phyloP scores from a whole-genome alignment of 257 asterid species.

The Nicotiana otophora region DNA sequence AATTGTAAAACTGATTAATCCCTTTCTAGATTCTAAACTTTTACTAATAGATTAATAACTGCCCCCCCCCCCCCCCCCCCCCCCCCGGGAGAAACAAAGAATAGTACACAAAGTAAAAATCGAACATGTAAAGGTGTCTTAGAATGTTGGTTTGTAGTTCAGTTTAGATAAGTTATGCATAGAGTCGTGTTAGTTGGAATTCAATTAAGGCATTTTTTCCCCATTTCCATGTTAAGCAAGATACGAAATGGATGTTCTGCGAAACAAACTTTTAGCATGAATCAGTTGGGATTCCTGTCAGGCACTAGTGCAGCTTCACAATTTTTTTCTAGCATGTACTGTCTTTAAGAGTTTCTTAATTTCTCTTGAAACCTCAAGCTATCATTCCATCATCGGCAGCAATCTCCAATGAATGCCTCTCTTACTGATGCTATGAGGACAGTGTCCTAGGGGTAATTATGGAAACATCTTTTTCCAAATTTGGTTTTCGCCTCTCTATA shows the following conservation, averaged over 20 bases:
- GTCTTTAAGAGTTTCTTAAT: no score
- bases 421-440: neutral
- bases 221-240: no score
- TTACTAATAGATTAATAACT: neutral
- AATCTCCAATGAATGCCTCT: neutral
- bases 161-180: neutral
- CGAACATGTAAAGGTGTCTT: neutral
- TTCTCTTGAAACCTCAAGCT: neutral
- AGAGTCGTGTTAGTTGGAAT: neutral
- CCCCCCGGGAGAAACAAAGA: no score
- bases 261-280: no score
- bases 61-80: neutral
- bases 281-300: no score
- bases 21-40: neutral
- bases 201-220: no score
- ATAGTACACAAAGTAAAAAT: no score
- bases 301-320: no score
- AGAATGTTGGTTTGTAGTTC: neutral
- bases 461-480: neutral
- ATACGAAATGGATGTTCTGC: no score
- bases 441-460: neutral
- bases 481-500: neutral
- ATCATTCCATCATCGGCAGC: neutral
- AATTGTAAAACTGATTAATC: neutral
- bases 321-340: no score